These are phyloP conservation scores for Hyaloperonospora arabidopsidis DNA, from an alignment of 352 stramenopile genomes.

Conservation along the genomic window DNA sequence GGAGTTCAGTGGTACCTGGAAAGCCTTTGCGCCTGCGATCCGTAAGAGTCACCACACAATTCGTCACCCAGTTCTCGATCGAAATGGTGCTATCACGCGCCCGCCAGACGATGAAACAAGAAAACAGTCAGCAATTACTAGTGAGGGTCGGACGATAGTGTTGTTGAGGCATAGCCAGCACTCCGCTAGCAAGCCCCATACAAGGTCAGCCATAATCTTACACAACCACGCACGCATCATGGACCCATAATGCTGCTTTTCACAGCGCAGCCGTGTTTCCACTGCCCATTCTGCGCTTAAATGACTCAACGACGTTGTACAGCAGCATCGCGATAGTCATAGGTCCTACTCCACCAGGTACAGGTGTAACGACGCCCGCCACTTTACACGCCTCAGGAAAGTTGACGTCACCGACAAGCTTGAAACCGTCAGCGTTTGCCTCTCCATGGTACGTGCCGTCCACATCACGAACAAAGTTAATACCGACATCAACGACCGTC, in stretches of 20 bases:
- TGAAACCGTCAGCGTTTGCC: conserved; percentile 83
- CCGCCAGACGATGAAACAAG: too few species aligned
- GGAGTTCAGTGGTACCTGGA: too few species aligned
- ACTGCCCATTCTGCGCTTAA: conserved; percentile 53
- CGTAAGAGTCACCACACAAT: too few species aligned
- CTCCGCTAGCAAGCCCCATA: too few species aligned
- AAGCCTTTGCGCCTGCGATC: too few species aligned
- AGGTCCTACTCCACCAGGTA: conserved; percentile 96
- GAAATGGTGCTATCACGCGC: too few species aligned
- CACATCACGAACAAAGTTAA: conserved; percentile 92
- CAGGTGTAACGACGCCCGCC: conserved; percentile 91
- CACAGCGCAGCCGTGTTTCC: conserved; percentile 20
- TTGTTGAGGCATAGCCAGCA: too few species aligned
- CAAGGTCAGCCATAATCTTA: too few species aligned
- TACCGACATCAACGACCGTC: conserved; percentile 98
- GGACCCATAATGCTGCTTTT: conserved; percentile 3
- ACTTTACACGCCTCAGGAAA: conserved; percentile 80
- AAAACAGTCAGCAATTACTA: too few species aligned
- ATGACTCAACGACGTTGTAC: conserved; percentile 78
- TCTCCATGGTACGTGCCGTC: conserved; percentile 43
- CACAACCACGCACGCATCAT: too few species aligned
- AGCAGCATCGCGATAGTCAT: conserved; percentile 98
- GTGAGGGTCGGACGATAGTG: too few species aligned
- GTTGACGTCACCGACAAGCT: conserved; percentile 96
- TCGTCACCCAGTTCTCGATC: too few species aligned